phyloP scores from a whole-genome alignment of 2,329 filamentous ascomycete species.

The Penicillium sp. region DNA sequence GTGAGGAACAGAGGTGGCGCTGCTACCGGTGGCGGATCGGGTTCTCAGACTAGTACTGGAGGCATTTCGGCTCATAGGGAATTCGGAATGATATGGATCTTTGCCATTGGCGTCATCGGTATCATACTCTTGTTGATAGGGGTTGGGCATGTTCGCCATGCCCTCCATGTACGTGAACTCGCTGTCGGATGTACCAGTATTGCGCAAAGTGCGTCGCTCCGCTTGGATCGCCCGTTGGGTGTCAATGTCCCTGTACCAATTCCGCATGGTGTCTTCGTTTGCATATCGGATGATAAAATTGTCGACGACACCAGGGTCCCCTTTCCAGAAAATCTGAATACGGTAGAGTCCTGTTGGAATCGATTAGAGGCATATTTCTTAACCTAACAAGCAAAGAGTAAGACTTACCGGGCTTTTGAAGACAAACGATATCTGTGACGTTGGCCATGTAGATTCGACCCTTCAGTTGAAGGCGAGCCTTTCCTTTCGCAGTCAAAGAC shows the following conservation, averaged over 20 bases:
- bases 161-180: slow-evolving; percentile 78
- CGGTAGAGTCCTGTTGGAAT: slow-evolving; percentile 72
- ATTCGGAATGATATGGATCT: slow-evolving; percentile 45
- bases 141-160: slow-evolving; percentile 71
- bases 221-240: slow-evolving; percentile 63
- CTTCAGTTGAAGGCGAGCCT: slow-evolving; percentile 79
- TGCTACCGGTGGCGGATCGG: slow-evolving; percentile 69
- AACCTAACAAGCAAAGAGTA: slow-evolving; percentile 10
- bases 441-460: slow-evolving; percentile 99
- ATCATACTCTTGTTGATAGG: slow-evolving; percentile 65
- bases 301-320: slow-evolving; percentile 90
- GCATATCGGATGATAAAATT: slow-evolving; percentile 93
- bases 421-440: slow-evolving; percentile 87
- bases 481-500: slow-evolving; percentile 67
- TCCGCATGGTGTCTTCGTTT: slow-evolving; percentile 89
- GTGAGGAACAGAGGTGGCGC: slow-evolving; percentile 38
- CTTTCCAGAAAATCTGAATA: slow-evolving; percentile 98
- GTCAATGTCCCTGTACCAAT: slow-evolving; percentile 81
- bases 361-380: not conserved
- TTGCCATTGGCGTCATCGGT: slow-evolving; percentile 48
- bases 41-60: slow-evolving; percentile 73
- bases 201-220: slow-evolving; percentile 51
- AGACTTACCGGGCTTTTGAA: slow-evolving; percentile 78
- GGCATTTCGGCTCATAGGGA: slow-evolving; percentile 62
- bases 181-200: slow-evolving; percentile 57